Percentiles rank a stretch among this genome's conserved stretches.
phyloP scores from a whole-genome alignment of 306 rosid genomes.

The Senna siamea region DNA sequence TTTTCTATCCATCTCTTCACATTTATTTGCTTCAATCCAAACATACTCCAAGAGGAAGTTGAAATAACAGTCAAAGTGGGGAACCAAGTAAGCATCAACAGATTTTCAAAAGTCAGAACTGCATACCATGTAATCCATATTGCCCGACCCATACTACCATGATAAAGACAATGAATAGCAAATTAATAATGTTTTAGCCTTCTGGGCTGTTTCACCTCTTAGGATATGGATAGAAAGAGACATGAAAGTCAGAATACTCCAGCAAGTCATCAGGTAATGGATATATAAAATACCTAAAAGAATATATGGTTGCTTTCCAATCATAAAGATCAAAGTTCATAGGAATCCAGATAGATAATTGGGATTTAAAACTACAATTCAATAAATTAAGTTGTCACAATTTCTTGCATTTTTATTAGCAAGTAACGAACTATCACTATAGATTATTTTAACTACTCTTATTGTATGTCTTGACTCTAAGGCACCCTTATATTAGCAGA shows the following conservation, averaged over 20 bases:
- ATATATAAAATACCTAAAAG: slow-evolving; percentile 26
- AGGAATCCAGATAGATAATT: slow-evolving; percentile 26
- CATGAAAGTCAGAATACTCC: slow-evolving; percentile 3
- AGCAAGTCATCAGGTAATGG: slow-evolving; percentile 12
- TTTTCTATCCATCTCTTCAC: no score
- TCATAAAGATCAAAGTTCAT: not conserved
- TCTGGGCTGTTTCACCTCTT: not conserved
- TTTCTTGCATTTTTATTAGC: not conserved
- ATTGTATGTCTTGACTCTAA: slow-evolving; percentile 4
- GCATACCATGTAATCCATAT: not conserved
- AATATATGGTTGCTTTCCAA: slow-evolving; percentile 5
- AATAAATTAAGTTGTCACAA: slow-evolving; percentile 13
- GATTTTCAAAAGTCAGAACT: not conserved
- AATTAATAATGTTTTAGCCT: not conserved
- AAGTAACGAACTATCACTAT: not conserved
- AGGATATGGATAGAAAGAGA: not conserved
- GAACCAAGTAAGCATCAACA: not conserved
- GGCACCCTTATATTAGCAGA: slow-evolving; percentile 10
- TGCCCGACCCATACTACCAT: not conserved
- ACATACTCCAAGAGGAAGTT: not conserved
- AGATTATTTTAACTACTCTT: slow-evolving; percentile 2
- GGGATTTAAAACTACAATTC: slow-evolving; percentile 25
- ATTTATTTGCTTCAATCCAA: not conserved
- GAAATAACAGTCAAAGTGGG: no score
- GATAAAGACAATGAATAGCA: not conserved